Conservation (phyloP, 345 rosid species). For the Euphorbia lathyris region DNA sequence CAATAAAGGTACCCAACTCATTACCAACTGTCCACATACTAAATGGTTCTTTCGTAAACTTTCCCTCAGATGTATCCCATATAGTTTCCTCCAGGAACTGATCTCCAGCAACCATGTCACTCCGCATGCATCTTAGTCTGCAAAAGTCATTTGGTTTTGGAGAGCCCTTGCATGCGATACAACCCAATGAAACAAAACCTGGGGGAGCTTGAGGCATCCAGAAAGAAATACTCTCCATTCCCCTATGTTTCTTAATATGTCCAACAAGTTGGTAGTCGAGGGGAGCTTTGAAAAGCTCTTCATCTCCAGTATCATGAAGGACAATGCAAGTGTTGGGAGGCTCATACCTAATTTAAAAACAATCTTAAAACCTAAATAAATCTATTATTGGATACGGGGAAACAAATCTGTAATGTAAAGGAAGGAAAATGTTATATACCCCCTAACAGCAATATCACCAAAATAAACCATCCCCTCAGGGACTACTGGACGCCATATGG, state of each 20-base stretch:
- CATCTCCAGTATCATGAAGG: conserved; percentile 66
- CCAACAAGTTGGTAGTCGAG: conserved; percentile 71
- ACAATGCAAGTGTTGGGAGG: conserved; percentile 80
- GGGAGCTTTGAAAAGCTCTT: conserved; percentile 63
- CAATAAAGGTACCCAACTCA: conserved; percentile 77
- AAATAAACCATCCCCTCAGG: conserved; percentile 83
- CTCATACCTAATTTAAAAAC: conserved; percentile 58
- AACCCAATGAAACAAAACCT: conserved; percentile 91
- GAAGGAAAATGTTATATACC: conserved; percentile 44
- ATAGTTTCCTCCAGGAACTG: conserved; percentile 84
- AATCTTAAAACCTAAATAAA: conserved; percentile 13
- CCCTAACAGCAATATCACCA: conserved; percentile 91
- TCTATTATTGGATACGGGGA: conserved; percentile 5
- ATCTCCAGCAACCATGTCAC: conserved; percentile 79
- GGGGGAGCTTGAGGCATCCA: conserved; percentile 98
- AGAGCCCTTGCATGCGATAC: conserved; percentile 69
- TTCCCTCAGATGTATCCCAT: conserved; percentile 81
- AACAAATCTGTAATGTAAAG: neutral
- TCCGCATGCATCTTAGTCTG: conserved; percentile 74
- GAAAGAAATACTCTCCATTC: conserved; percentile 75
- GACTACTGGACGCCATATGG: conserved; percentile 86
- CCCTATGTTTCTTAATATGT: conserved; percentile 76
- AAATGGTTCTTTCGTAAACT: conserved; percentile 58
- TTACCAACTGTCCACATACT: conserved; percentile 83
- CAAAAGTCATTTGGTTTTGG: conserved; percentile 61